Evolutionary conservation across 148 eudicot species (phyloP), one percentile per base, ranked within the genome.

Genomic region (Rhododendron molle): DNA sequence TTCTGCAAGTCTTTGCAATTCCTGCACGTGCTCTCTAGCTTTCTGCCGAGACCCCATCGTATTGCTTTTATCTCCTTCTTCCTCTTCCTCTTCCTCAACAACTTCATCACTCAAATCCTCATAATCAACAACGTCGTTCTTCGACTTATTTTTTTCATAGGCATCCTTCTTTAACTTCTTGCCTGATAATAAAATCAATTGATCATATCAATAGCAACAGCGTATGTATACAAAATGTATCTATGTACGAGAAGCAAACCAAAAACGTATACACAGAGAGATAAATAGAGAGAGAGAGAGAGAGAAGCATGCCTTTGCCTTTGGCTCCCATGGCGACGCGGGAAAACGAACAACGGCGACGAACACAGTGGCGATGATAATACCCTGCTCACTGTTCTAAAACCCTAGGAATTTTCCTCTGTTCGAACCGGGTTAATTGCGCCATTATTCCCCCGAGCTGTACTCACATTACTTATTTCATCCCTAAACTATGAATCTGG

Each of bases 1-100:
- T 82, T 93, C 89, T 92, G 94, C 91, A 74, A 96, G 98, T 78
- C 88, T 90, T 81, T 92, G 91, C 82, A 96, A 89, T 85, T 94
- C 91, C 83, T 88, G 78, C 82, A 83, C 85, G 87, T 95, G 99
- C 85, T 92, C 90, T 85, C 76, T 90, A 28, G 96, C 98, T 86
- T 90, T 90, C 83, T 88, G 82, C 26, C 72, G 84, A 83, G 91
- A 8, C 72, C 81, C 86, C 34, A 83, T 82, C 20, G 81, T 79
- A 72, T 81, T 44, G 54, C 34, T 87, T 54, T 40, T 34, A 23
- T 40, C 30, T 44, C 40, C 16, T 76, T 80, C 88, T 14, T 89
- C 87, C 81, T 86, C 88, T 81, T 87, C 86, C 32, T 86, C 88
- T 81, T 87, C 86, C 38, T 86, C 89, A 87, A 49, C 79, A 62